A percentile compares a stretch with the other conserved stretches of the same genome.
Conservation (phyloP, 164 flowering plant species). For the Cinnamomum micranthum region DNA sequence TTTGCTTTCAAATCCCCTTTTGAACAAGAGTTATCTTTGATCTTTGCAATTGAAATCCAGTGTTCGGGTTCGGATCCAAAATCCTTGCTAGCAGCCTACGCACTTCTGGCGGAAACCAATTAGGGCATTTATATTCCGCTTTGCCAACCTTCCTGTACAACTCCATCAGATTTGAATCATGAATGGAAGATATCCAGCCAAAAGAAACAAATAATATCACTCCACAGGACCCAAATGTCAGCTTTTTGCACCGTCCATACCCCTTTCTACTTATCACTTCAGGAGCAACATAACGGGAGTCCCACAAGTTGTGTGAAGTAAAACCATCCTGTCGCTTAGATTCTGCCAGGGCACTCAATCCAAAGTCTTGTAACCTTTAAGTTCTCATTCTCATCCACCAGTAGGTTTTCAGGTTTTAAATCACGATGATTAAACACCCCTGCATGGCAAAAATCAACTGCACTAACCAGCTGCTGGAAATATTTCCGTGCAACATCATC, state of each 20-base stretch:
- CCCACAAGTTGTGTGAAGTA: slow-evolving; percentile 33
- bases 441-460: slow-evolving; percentile 30
- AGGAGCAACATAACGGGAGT: slow-evolving; percentile 61
- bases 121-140: slow-evolving; percentile 56
- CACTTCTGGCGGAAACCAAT: slow-evolving; percentile 53
- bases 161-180: slow-evolving; percentile 64
- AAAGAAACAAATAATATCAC: slow-evolving; percentile 56
- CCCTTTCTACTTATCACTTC: slow-evolving; percentile 62
- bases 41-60: slow-evolving; percentile 47
- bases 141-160: slow-evolving; percentile 64
- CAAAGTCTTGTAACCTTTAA: slow-evolving; percentile 69
- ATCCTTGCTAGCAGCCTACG: slow-evolving; percentile 49
- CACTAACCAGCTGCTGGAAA: slow-evolving; percentile 28
- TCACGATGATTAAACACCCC: slow-evolving; percentile 62
- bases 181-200: slow-evolving; percentile 74
- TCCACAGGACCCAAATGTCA: slow-evolving; percentile 82
- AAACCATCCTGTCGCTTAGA: slow-evolving; percentile 54
- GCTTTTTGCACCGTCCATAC: slow-evolving; percentile 73
- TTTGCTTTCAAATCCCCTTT: slow-evolving; percentile 28
- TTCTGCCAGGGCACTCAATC: slow-evolving; percentile 65
- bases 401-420: slow-evolving; percentile 62
- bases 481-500: slow-evolving; percentile 53
- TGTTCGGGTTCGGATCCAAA: slow-evolving; percentile 60
- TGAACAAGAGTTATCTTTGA: slow-evolving; percentile 60
- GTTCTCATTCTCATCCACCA: slow-evolving; percentile 62